Evolutionary conservation across 164 flowering plant genomes (phyloP).

Genomic region (Dillenia suffruticosa): DNA sequence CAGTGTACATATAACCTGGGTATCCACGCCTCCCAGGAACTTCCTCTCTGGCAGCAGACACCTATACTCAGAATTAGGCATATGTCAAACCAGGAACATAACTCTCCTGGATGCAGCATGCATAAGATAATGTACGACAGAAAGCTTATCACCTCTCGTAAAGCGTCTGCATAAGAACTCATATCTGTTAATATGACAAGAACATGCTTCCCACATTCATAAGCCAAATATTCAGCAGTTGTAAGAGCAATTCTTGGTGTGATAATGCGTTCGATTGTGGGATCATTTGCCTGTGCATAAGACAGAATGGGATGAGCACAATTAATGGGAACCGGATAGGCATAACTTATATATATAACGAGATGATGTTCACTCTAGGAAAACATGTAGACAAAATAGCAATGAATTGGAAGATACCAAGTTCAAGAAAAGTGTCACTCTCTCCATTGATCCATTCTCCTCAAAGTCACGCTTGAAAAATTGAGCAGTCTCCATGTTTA

Average conservation of each 20-base stretch:
- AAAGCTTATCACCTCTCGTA: slow-evolving; percentile 69
- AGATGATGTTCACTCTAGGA: neutral
- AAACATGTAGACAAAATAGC: neutral
- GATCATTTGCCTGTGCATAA: slow-evolving; percentile 84
- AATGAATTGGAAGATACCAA: slow-evolving; percentile 40
- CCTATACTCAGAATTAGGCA: slow-evolving; percentile 35
- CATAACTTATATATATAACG: neutral
- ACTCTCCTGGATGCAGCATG: neutral
- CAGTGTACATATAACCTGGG: slow-evolving; percentile 99
- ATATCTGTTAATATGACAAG: slow-evolving; percentile 92
- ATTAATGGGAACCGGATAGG: neutral
- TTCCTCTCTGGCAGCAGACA: slow-evolving; percentile 99
- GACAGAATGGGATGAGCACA: slow-evolving; percentile 6
- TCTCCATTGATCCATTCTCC: slow-evolving; percentile 98
- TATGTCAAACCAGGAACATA: neutral
- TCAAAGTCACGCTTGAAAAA: slow-evolving; percentile 99
- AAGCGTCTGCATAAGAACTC: slow-evolving; percentile 99
- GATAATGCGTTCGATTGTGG: slow-evolving; percentile 94
- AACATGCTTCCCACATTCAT: slow-evolving; percentile 99
- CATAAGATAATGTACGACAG: neutral
- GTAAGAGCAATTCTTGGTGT: slow-evolving; percentile 97
- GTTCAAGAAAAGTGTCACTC: slow-evolving; percentile 92
- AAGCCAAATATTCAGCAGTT: slow-evolving; percentile 94
- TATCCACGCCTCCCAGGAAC: slow-evolving; percentile 99
- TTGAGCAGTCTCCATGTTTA: slow-evolving; percentile 98